Base-by-base conservation (phyloP, 2,329 filamentous ascomycete species). In the Verticillium tricorpus region DNA sequence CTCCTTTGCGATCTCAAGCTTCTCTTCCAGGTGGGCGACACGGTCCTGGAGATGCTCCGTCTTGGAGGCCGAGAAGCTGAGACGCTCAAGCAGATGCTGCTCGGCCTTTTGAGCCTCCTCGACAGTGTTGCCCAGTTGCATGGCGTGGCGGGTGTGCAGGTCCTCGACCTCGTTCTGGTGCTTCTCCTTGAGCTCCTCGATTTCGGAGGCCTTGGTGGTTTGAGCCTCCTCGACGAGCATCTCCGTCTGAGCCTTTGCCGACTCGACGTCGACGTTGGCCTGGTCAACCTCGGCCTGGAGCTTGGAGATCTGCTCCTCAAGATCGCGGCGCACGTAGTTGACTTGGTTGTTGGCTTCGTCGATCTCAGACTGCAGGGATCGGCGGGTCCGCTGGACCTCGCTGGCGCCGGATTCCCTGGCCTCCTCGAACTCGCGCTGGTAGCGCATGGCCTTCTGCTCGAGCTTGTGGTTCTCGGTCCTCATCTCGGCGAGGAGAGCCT, bases 101-200 rank as follows among this genome's bases (percentile, higher is more conserved):
- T 97, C 93, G 2, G 87, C 82, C 58, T 91, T 88, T 69, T 94
- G 88, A 63, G 89, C 90, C 75, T 98, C 93, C 70, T 98, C 93
- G 5, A 86, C 80, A 11, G 87, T 85, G 67, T 90, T 92, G 70
- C 83, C 86, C 62, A 96, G 77, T 66, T 89, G 87, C 65, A 89
- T 85, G 68, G 90, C 87, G 72, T 96, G 90, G 66, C 90, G 88
- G 62, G 87, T 85, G 66, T 90, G 86, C 52, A 94, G 77, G 67
- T 94, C 91, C 70, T 93, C 90, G 1, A 93, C 76, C 62, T 88
- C 85, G 66, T 89, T 86, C 67, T 87, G 84, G 69, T 91, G 86
- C 70, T 85, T 89, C 60, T 80, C 80, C 35, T 72, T 71, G 32
- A 85, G 74, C 63, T 82, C 80, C 22, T 80, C 77, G 32, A 87